Percentiles rank a stretch among this genome's conserved stretches.
Conservation (phyloP, 768 basidiomycete species). For the Xerocomellus chrysenteron region DNA sequence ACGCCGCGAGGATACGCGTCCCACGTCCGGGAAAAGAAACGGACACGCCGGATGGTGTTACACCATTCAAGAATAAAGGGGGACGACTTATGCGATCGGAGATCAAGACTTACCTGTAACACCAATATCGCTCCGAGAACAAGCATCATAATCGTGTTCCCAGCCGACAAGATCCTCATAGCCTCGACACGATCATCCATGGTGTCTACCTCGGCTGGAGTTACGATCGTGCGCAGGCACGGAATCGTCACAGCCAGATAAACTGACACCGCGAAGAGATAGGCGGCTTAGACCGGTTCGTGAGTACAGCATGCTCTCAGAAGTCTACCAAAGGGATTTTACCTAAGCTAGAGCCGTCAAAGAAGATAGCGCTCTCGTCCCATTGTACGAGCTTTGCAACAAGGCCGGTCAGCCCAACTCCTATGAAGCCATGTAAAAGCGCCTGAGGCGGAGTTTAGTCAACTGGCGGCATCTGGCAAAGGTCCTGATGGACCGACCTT, state of each 20-base stretch:
- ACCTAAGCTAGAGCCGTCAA: slow-evolving; percentile 90
- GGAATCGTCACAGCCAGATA: slow-evolving; percentile 85
- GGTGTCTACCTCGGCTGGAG: slow-evolving; percentile 56
- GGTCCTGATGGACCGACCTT: slow-evolving; percentile 53
- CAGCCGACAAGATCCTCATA: slow-evolving; percentile 78
- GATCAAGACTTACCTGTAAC: slow-evolving; percentile 60
- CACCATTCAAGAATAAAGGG: slow-evolving; percentile 1
- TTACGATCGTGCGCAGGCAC: slow-evolving; percentile 70
- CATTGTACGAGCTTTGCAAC: slow-evolving; percentile 80
- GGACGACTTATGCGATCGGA: not conserved
- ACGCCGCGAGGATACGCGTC: not conserved
- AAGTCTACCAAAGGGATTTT: slow-evolving; percentile 20
- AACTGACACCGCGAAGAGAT: slow-evolving; percentile 72
- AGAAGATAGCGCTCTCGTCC: slow-evolving; percentile 93
- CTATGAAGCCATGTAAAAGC: slow-evolving; percentile 81
- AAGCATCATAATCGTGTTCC: slow-evolving; percentile 79
- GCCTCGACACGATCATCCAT: slow-evolving; percentile 71
- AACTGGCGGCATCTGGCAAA: not conserved
- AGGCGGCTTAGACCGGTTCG: slow-evolving; percentile 51
- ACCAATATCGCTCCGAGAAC: slow-evolving; percentile 62
- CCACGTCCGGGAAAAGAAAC: slow-evolving; percentile 11
- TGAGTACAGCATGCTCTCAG: slow-evolving; percentile 8
- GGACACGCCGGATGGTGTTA: not conserved
- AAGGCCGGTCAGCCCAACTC: slow-evolving; percentile 71
- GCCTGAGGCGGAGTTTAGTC: slow-evolving; percentile 47